Base-by-base conservation (phyloP, 2,329 filamentous ascomycete genomes). In the Alternaria sp. region DNA sequence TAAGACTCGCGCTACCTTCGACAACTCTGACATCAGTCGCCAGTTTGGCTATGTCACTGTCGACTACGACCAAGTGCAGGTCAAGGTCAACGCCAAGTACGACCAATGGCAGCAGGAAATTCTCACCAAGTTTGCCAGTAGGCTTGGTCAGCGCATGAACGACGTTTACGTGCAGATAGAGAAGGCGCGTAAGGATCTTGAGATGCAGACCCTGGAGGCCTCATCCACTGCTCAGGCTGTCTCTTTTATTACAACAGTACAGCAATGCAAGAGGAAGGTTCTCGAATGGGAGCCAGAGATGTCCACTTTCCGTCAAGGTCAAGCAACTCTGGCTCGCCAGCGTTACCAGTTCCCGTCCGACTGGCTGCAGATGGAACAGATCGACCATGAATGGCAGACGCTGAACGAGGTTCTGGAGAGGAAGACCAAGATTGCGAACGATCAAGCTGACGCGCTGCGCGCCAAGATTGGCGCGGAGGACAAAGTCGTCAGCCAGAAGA, bases 71-170 rank as follows among this genome's bases (percentile, higher is more conserved):
- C 96, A 99, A 80, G 96, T 99, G 0, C 96, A 99, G 81, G 93
- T 95, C 61, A 97, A 97, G 81, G 96, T 99, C 79, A 99, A 98
- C 74, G 93, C 93, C 73, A 99, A 98, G 80, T 99, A 99, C 77
- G 96, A 99, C 77, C 95, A 98, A 79, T 99, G 96, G 96, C 96
- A 99, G 80, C 93, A 97, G 73, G 96, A 99, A 69, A 97, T 99
- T 59, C 85, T 98, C 40, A 88, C 92, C 71, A 97, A 97, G 78
- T 99, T 99, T 80, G 96, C 93, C 40, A 87, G 88, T 60, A 93
- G 96, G 59, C 90, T 99, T 49, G 93, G 94, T 50, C 91, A 89
- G 67, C 92, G 94, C 53, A 96, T 98, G 89, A 88, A 93, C 52
- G 96, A 99, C 74, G 91, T 97, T 5, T 93, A 96, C 72, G 90